A percentile compares a stretch with the other conserved stretches of the same genome.
These are phyloP conservation scores for Trifolium dubium DNA, from an alignment of 306 rosid species.

Conservation along the genomic window DNA sequence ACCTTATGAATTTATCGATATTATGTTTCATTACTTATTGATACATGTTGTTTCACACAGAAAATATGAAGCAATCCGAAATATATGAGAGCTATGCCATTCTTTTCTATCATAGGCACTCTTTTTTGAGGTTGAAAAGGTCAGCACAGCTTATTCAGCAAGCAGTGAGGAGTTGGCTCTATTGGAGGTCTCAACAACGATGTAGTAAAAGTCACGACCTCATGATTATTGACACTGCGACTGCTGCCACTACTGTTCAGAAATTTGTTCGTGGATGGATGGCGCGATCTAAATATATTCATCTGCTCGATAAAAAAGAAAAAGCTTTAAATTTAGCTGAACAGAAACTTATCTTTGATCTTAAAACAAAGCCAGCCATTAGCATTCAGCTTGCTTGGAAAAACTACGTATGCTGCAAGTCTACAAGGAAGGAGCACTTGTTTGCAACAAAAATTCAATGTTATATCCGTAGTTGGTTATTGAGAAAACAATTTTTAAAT, in stretches of 20 bases:
- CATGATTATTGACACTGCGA: slow-evolving; percentile 34
- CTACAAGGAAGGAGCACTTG: slow-evolving; percentile 46
- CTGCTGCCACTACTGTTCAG: slow-evolving; percentile 60
- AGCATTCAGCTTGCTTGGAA: slow-evolving; percentile 63
- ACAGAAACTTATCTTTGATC: slow-evolving; percentile 41
- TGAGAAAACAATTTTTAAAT: slow-evolving; percentile 59
- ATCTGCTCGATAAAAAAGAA: slow-evolving; percentile 44
- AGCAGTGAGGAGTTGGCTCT: slow-evolving; percentile 62
- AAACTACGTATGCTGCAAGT: slow-evolving; percentile 41
- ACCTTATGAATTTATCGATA: slow-evolving; percentile 15
- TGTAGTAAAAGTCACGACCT: slow-evolving; percentile 31
- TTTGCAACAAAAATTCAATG: slow-evolving; percentile 70
- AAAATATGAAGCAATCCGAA: slow-evolving; percentile 48
- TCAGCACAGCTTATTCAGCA: slow-evolving; percentile 59
- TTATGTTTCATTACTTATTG: slow-evolving; percentile 39
- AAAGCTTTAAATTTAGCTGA: slow-evolving; percentile 34
- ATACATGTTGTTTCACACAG: slow-evolving; percentile 49
- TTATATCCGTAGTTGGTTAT: slow-evolving; percentile 60
- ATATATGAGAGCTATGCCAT: slow-evolving; percentile 45
- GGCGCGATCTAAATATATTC: slow-evolving; percentile 48
- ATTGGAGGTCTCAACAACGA: slow-evolving; percentile 46
- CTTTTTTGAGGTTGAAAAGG: slow-evolving; percentile 55
- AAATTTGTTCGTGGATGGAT: slow-evolving; percentile 63
- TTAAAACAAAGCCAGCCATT: slow-evolving; percentile 53
- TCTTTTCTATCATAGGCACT: slow-evolving; percentile 51